A percentile compares a stretch with the other conserved stretches of the same genome.
Evolutionary conservation across 2,329 filamentous ascomycete species (phyloP).

Genomic region (Mycosphaerella sp.): DNA sequence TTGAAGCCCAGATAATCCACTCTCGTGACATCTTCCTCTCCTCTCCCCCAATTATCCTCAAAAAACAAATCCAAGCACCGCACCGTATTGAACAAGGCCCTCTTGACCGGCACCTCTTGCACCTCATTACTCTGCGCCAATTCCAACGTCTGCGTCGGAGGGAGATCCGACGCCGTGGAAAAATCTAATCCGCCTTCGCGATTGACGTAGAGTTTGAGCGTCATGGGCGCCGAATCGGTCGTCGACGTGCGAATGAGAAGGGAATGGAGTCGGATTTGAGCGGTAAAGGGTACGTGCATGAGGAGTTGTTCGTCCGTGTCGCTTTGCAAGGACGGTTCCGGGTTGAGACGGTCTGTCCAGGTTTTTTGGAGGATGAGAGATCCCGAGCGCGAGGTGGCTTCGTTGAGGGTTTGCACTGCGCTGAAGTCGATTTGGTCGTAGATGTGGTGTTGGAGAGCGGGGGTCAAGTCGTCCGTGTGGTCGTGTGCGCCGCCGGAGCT

Average conservation of each 20-base stretch:
- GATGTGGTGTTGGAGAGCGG: slow-evolving; percentile 81
- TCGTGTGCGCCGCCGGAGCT: slow-evolving; percentile 61
- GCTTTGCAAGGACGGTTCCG: slow-evolving; percentile 70
- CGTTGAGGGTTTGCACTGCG: slow-evolving; percentile 77
- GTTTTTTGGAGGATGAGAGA: slow-evolving; percentile 78
- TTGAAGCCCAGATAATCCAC: slow-evolving; percentile 85
- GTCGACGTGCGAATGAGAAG: slow-evolving; percentile 77
- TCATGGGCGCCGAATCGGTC: slow-evolving; percentile 65
- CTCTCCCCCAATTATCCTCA: slow-evolving; percentile 74
- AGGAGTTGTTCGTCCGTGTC: slow-evolving; percentile 91
- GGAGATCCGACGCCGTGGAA: slow-evolving; percentile 51
- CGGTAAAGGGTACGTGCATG: slow-evolving; percentile 91
- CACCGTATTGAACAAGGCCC: slow-evolving; percentile 84
- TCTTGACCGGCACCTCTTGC: slow-evolving; percentile 79
- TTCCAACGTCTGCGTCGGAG: slow-evolving; percentile 68
- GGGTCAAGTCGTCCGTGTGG: slow-evolving; percentile 86
- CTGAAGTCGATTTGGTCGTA: slow-evolving; percentile 92
- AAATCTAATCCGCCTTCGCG: slow-evolving; percentile 76
- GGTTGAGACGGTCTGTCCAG: slow-evolving; percentile 71
- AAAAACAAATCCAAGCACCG: slow-evolving; percentile 79
- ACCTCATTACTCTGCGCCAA: slow-evolving; percentile 71
- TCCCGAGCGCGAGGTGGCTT: slow-evolving; percentile 61
- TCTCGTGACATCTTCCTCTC: slow-evolving; percentile 71
- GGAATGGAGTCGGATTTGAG: slow-evolving; percentile 85
- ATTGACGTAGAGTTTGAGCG: slow-evolving; percentile 83